Conservation (phyloP, 116 monocot species). For the Trichopus zeylanicus region DNA sequence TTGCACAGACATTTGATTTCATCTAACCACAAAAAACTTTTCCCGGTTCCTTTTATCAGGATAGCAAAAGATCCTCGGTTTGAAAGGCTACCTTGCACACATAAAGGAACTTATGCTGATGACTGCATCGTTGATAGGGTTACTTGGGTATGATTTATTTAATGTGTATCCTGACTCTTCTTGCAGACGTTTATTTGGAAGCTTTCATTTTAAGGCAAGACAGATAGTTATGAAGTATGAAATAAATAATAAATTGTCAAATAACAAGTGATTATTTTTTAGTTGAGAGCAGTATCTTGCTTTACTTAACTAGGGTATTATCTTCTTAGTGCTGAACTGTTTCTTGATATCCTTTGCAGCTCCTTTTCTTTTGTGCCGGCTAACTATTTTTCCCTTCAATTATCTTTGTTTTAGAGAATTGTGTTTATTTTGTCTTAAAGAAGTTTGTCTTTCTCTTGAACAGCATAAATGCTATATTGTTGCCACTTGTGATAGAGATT, state of each 20-base stretch:
- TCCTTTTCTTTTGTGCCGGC: neutral
- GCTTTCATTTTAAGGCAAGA: no score
- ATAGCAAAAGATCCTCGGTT: constrained; percentile 93
- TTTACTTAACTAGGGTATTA: no score
- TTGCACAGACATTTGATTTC: neutral
- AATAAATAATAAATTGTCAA: no score
- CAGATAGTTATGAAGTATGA: no score
- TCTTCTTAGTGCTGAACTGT: no score
- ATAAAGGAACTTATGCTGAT: constrained; percentile 99
- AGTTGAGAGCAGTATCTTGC: no score
- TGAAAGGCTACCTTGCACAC: constrained; percentile 90
- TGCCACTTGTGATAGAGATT: constrained; percentile 98
- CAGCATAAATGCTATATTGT: constrained; percentile 99
- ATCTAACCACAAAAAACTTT: neutral
- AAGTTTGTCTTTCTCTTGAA: constrained; percentile 6
- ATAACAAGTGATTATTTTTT: no score
- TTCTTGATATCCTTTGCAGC: no score
- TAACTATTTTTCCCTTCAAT: neutral
- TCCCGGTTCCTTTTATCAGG: constrained; percentile 19
- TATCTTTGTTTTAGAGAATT: neutral
- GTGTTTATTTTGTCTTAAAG: neutral
- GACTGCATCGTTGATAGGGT: constrained; percentile 97
- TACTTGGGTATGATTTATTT: constrained; percentile 62
- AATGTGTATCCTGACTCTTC: neutral
- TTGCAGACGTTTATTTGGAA: neutral